These are phyloP conservation scores for Hypericum androsaemum DNA, from an alignment of 345 rosid species.

Conservation along the genomic window DNA sequence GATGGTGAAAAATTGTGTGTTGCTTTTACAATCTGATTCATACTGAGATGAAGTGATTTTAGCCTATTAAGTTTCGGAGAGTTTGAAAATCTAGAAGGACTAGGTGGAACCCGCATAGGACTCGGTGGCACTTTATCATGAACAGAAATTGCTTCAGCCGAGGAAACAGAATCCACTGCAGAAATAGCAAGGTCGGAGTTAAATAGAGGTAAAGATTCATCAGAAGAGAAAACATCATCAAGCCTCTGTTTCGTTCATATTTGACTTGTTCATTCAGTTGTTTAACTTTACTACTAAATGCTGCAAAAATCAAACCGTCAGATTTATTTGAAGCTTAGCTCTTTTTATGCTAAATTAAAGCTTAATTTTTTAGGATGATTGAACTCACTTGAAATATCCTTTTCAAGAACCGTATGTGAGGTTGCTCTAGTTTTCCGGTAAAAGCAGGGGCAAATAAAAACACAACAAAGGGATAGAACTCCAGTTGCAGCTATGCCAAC, in stretches of 20 bases:
- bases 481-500: constrained; percentile 47
- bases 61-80: constrained; percentile 63
- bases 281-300: not conserved
- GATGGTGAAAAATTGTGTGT: constrained; percentile 58
- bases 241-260: no score
- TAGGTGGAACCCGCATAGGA: constrained; percentile 71
- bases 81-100: constrained; percentile 68
- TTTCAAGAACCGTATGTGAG: constrained; percentile 41
- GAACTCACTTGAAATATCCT: constrained; percentile 61
- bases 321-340: not conserved
- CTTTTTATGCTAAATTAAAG: not conserved
- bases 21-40: constrained; percentile 51
- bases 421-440: constrained; percentile 50
- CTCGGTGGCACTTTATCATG: constrained; percentile 60
- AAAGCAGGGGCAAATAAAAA: constrained; percentile 48
- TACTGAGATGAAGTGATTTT: constrained; percentile 54
- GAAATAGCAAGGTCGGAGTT: constrained; percentile 12
- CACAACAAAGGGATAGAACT: constrained; percentile 42
- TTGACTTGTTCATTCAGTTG: constrained; percentile 2
- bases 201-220: not conserved
- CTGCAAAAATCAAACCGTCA: not conserved
- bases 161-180: constrained; percentile 51
- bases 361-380: constrained; percentile 4
- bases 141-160: constrained; percentile 40
- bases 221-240: constrained; percentile 6